Conservation (phyloP, 192 early-diverging fungal genomes). For the Neocallimastix lanati region DNA sequence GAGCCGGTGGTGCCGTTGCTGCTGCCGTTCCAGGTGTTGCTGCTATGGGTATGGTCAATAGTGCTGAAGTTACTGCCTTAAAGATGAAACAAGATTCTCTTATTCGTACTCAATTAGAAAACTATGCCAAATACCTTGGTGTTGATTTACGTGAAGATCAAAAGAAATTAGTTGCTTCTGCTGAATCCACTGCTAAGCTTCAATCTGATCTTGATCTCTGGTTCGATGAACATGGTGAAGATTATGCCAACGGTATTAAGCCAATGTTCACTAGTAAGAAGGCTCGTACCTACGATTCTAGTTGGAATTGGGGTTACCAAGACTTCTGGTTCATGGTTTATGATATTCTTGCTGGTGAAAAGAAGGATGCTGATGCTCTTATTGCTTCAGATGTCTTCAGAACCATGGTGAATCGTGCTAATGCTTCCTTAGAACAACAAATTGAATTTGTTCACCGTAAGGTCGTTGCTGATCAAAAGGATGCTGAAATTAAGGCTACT, state of each 20-base stretch:
- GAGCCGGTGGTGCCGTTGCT: slow-evolving; percentile 32
- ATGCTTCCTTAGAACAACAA: neutral
- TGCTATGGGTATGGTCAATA: slow-evolving; percentile 32
- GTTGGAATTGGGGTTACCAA: slow-evolving; percentile 94
- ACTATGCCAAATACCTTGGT: slow-evolving; percentile 62
- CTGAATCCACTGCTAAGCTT: slow-evolving; percentile 39
- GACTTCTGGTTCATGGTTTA: slow-evolving; percentile 73
- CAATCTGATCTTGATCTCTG: slow-evolving; percentile 77
- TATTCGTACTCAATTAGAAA: slow-evolving; percentile 56
- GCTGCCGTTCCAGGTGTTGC: slow-evolving; percentile 5
- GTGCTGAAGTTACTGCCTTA: slow-evolving; percentile 63
- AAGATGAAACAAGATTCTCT: slow-evolving; percentile 52
- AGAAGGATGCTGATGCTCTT: neutral
- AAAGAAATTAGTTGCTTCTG: slow-evolving; percentile 10
- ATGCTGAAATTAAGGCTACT: neutral
- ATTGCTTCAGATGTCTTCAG: neutral
- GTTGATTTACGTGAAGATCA: slow-evolving; percentile 54
- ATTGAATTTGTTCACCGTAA: slow-evolving; percentile 51
- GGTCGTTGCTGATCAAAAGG: slow-evolving; percentile 46
- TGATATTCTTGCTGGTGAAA: slow-evolving; percentile 69
- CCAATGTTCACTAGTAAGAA: slow-evolving; percentile 66
- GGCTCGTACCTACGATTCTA: slow-evolving; percentile 78
- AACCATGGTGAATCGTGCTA: neutral
- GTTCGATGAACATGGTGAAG: slow-evolving; percentile 79
- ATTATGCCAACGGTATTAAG: slow-evolving; percentile 75